phyloP scores from a whole-genome alignment of 805 yeast genomes.

The Zygosaccharomyces pseudorouxii region DNA sequence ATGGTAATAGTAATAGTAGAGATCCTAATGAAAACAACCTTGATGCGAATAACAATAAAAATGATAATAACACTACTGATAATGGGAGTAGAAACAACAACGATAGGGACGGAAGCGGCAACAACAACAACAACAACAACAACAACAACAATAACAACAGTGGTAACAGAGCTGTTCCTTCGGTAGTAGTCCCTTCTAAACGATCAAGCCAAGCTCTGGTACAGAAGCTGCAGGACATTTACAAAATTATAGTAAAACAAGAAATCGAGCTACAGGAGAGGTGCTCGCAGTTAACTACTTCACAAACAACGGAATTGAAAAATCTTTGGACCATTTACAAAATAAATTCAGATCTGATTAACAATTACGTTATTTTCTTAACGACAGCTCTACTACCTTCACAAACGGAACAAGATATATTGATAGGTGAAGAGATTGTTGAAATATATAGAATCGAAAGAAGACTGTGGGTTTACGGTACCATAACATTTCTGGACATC shows the following conservation, averaged over 20 bases:
- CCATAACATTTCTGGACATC: constrained; percentile 74
- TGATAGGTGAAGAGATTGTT: constrained; percentile 63
- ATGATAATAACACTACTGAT: constrained; percentile 6
- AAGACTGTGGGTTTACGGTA: constrained; percentile 81
- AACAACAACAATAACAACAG: constrained; percentile 21
- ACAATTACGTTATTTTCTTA: constrained; percentile 67
- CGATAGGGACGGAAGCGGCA: constrained; percentile 10
- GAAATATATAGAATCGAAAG: constrained; percentile 74
- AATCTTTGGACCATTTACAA: constrained; percentile 70
- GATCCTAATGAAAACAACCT: constrained; percentile 2
- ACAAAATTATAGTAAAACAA: constrained; percentile 59
- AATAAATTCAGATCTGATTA: constrained; percentile 58
- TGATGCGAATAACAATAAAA: constrained; percentile 4
- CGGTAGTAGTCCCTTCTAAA: constrained; percentile 19
- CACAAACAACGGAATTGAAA: constrained; percentile 52
- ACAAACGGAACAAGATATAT: constrained; percentile 43
- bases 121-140: constrained; percentile 16
- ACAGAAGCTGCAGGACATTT: constrained; percentile 67
- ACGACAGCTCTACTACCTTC: constrained; percentile 70
- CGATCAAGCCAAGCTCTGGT: constrained; percentile 49
- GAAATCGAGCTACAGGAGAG: constrained; percentile 68
- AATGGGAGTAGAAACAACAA: constrained; percentile 8
- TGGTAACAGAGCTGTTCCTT: constrained; percentile 23
- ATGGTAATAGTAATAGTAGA: constrained; percentile 5
- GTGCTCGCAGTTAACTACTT: constrained; percentile 56